These are phyloP conservation scores for Suillus hirtellus DNA, from an alignment of 768 basidiomycete genomes.

Conservation along the genomic window DNA sequence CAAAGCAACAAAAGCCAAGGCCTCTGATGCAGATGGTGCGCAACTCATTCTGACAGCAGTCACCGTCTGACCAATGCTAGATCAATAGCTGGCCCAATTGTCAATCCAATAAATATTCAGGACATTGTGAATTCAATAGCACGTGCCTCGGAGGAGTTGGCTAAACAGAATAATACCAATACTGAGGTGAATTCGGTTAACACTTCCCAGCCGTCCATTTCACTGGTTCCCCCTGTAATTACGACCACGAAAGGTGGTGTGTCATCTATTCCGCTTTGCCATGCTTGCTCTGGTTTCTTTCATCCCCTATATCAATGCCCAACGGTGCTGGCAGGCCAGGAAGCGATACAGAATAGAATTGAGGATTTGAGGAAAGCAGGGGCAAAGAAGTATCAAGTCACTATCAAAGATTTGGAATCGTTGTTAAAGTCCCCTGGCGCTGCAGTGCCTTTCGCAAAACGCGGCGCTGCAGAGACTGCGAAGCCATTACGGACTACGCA, in stretches of 20 bases:
- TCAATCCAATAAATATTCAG: neutral
- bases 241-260: conserved; percentile 3
- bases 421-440: conserved; percentile 28
- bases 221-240: neutral
- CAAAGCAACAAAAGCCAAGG: neutral
- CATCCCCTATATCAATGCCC: conserved; percentile 56
- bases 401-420: conserved; percentile 45
- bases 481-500: neutral
- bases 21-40: neutral
- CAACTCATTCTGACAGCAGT: neutral
- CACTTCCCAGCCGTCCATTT: neutral
- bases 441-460: conserved; percentile 13
- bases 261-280: conserved; percentile 33
- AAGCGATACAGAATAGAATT: conserved; percentile 46
- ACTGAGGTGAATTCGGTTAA: conserved; percentile 1
- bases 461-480: conserved; percentile 5
- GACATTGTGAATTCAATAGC: conserved; percentile 2
- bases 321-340: conserved; percentile 42
- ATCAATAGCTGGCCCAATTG: conserved; percentile 3
- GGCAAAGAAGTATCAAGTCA: conserved; percentile 20
- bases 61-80: conserved; percentile 4
- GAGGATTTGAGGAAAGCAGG: conserved; percentile 38
- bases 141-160: neutral
- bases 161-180: neutral
- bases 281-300: conserved; percentile 46